Conservation (phyloP, 2,329 filamentous ascomycete species). For the Cladophialophora bantiana region DNA sequence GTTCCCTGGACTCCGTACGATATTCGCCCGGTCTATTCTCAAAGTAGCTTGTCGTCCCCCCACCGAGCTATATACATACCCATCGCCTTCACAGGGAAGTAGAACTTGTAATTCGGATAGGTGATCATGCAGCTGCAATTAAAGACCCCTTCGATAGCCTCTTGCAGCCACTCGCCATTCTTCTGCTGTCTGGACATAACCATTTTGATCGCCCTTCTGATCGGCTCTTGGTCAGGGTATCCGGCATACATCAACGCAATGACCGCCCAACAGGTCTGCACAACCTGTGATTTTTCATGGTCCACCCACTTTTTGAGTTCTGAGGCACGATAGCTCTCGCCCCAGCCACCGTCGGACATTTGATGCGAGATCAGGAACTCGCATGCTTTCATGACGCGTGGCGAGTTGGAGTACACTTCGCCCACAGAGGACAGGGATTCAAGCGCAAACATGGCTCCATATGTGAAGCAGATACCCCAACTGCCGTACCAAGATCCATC, state of each 20-base stretch:
- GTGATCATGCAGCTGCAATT: constrained; percentile 99
- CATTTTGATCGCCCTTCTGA: constrained; percentile 77
- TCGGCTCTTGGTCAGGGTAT: constrained; percentile 75
- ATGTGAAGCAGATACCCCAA: constrained; percentile 98
- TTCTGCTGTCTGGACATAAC: constrained; percentile 83
- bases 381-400: constrained; percentile 75
- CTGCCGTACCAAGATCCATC: constrained; percentile 98
- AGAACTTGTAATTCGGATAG: constrained; percentile 98
- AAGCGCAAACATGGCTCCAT: constrained; percentile 94
- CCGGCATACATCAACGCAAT: constrained; percentile 82
- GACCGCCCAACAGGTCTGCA: constrained; percentile 91
- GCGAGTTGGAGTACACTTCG: constrained; percentile 78
- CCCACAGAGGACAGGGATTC: constrained; percentile 83
- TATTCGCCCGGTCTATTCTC: not conserved
- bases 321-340: constrained; percentile 88
- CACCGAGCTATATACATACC: constrained; percentile 83
- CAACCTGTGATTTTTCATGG: constrained; percentile 78
- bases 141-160: constrained; percentile 96
- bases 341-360: constrained; percentile 91
- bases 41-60: constrained; percentile 65
- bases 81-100: constrained; percentile 90
- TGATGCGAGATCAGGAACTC: constrained; percentile 87
- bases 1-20: not conserved
- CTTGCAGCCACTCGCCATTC: constrained; percentile 94
- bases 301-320: constrained; percentile 78